These are phyloP conservation scores for Phialophora expanda DNA, from an alignment of 2,329 filamentous ascomycete species.

Conservation along the genomic window DNA sequence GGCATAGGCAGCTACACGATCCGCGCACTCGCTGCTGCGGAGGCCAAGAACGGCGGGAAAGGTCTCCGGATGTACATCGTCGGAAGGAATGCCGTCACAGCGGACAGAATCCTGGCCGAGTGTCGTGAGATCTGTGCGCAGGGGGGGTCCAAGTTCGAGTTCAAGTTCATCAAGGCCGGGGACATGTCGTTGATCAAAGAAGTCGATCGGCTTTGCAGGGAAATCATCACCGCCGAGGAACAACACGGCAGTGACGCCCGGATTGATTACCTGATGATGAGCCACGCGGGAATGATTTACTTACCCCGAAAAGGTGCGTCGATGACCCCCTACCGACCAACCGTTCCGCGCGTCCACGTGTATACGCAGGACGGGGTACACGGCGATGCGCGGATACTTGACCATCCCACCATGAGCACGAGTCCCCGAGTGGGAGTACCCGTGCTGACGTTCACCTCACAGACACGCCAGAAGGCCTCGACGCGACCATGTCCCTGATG, in stretches of 20 bases:
- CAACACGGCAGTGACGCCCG: slow-evolving; percentile 31
- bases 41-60: slow-evolving; percentile 21
- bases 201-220: slow-evolving; percentile 44
- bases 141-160: slow-evolving; percentile 38
- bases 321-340: too few relatives aligned
- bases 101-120: slow-evolving; percentile 41
- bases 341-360: too few relatives aligned
- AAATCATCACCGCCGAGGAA: slow-evolving; percentile 42
- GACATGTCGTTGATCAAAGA: slow-evolving; percentile 46
- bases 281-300: slow-evolving; percentile 42
- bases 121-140: slow-evolving; percentile 41
- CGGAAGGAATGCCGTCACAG: slow-evolving; percentile 41
- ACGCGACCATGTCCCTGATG: slow-evolving; percentile 41
- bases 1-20: slow-evolving; percentile 33
- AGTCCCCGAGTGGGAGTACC: too few relatives aligned
- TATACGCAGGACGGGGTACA: too few relatives aligned
- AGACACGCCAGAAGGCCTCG: slow-evolving; percentile 45
- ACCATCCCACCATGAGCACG: too few relatives aligned
- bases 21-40: slow-evolving; percentile 22
- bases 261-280: slow-evolving; percentile 46
- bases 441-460: background rate
- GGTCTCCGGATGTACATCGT: slow-evolving; percentile 45
- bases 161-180: slow-evolving; percentile 43
- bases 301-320: slow-evolving; percentile 34
- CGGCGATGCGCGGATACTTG: too few relatives aligned